Base-by-base conservation (phyloP, 805 yeast species). In the Yarrowia sp. region DNA sequence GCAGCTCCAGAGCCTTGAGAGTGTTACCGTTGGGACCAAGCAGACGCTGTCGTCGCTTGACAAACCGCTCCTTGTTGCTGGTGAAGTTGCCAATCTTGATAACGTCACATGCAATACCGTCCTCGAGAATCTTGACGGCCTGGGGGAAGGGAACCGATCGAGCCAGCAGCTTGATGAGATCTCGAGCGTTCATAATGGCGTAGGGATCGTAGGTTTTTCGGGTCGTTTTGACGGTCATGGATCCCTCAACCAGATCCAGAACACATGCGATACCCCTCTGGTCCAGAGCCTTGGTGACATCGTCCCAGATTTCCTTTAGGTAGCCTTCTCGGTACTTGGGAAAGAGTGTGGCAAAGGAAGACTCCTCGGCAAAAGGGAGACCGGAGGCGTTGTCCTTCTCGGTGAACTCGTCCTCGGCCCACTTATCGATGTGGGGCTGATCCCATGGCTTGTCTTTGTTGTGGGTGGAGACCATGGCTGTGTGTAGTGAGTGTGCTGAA, bases 11-110 rank as follows among this genome's bases (percentile, higher is more conserved):
- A 0, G 98, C 99, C 76, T 94, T 95, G 71, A 95, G 83, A 0
- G 99, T 95, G 78, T 95, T 95, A 74, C 99, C 98, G 74, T 88
- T 91, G 56, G 99, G 99, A 1, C 99, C 99, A 66, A 95, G 92
- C 69, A 95, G 82, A 78, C 99, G 86, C 80, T 95, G 99, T 79
- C 99, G 87, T 80, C 99, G 87, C 79, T 95, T 95, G 66, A 91
- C 89, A 74, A 95, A 95, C 74, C 98, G 84, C 68, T 95, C 99
- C 76, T 95, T 95, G 76, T 92, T 95, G 38, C 90, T 78, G 17
- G 92, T 97, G 73, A 89, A 85, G 74, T 87, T 90, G 19, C 97
- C 97, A 76, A 95, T 94, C 82, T 95, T 95, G 72, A 95, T 91
- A 61, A 95, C 95, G 74, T 95, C 99, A 80, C 98, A 93, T 0